Percentiles rank a stretch among this genome's conserved stretches.
phyloP scores from a whole-genome alignment of 106 monocot genomes.

The Apostasia ramifera region DNA sequence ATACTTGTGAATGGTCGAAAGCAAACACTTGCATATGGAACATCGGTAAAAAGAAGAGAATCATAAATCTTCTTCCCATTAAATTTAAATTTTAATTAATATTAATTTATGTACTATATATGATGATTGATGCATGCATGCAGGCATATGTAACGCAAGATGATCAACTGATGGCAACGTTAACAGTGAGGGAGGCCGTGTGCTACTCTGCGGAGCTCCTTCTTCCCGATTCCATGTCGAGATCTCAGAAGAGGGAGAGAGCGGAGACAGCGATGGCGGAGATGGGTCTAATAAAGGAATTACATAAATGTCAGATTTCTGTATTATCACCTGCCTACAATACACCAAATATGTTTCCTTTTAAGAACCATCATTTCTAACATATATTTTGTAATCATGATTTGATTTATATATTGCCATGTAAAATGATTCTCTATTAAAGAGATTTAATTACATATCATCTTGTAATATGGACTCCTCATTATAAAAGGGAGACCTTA shows the following conservation, averaged over 20 bases:
- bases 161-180: constrained; percentile 61
- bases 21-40: constrained; percentile 55
- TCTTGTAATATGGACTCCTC: too few species aligned
- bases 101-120: not conserved
- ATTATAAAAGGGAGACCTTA: too few species aligned
- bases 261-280: constrained; percentile 53
- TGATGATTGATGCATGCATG: not conserved
- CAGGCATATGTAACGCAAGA: constrained; percentile 72
- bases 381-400: too few species aligned
- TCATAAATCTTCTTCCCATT: not conserved
- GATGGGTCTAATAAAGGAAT: too few species aligned
- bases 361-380: too few species aligned
- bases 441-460: too few species aligned
- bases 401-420: too few species aligned
- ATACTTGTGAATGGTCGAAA: constrained; percentile 47
- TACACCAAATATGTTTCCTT: too few species aligned
- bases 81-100: not conserved
- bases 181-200: constrained; percentile 64
- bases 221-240: constrained; percentile 47
- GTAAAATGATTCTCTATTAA: too few species aligned
- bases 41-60: constrained; percentile 31
- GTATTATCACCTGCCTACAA: too few species aligned
- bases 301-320: too few species aligned
- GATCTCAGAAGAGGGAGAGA: constrained; percentile 37
- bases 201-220: constrained; percentile 69